These are phyloP conservation scores for Aureoboletus auriporus DNA, from an alignment of 768 basidiomycete species.

Conservation along the genomic window DNA sequence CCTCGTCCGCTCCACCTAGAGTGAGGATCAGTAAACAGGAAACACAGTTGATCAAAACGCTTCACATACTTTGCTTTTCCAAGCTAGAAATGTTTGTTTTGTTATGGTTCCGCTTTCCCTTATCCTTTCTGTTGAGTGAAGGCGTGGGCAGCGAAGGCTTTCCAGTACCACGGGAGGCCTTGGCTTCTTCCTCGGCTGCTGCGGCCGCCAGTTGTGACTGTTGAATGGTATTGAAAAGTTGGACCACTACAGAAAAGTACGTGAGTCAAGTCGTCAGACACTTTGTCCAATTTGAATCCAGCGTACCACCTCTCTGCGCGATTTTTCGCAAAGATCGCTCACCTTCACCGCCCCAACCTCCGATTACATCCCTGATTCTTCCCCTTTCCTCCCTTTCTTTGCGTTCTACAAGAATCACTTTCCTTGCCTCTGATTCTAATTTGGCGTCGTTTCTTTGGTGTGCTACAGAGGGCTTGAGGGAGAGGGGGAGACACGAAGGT, in stretches of 20 bases:
- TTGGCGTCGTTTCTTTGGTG: slow-evolving; percentile 72
- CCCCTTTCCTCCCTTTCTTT: slow-evolving; percentile 72
- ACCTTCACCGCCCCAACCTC: slow-evolving; percentile 85
- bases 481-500: slow-evolving; percentile 68
- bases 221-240: slow-evolving; percentile 83
- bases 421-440: slow-evolving; percentile 67
- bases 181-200: slow-evolving; percentile 52
- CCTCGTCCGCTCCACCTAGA: slow-evolving; percentile 57
- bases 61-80: slow-evolving; percentile 52
- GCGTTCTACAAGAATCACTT: slow-evolving; percentile 63
- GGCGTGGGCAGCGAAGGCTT: slow-evolving; percentile 73
- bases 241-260: slow-evolving; percentile 53
- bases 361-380: slow-evolving; percentile 66
- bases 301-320: slow-evolving; percentile 78
- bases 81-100: slow-evolving; percentile 52
- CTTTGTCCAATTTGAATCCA: not conserved
- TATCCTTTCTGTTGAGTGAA: slow-evolving; percentile 44
- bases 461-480: slow-evolving; percentile 71
- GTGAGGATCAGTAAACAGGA: slow-evolving; percentile 5
- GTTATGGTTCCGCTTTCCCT: slow-evolving; percentile 46
- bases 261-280: not conserved
- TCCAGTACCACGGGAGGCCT: slow-evolving; percentile 63
- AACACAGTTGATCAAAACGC: slow-evolving; percentile 2
- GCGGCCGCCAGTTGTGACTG: slow-evolving; percentile 64
- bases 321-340: slow-evolving; percentile 76